A percentile compares a stretch with the other conserved stretches of the same genome.
Evolutionary conservation across 139 green algal species (phyloP).

Genomic region (Gonium pectorale): DNA sequence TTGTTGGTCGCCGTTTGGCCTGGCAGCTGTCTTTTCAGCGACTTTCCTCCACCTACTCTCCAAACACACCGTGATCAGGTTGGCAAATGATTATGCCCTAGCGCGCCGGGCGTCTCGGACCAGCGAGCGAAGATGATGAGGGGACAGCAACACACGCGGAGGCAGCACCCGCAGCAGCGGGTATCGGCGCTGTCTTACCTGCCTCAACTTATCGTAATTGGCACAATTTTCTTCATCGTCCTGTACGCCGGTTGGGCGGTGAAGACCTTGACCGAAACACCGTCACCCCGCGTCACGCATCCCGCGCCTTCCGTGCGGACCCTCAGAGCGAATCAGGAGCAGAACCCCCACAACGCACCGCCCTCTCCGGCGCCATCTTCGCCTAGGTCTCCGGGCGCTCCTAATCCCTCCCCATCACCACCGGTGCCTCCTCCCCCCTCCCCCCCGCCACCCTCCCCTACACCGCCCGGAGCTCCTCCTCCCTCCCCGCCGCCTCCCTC

Average conservation of each 20-base stretch:
- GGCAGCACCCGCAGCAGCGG: not conserved
- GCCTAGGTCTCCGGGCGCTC: not conserved
- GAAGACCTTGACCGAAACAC: not conserved
- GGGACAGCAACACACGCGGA: constrained; percentile 22
- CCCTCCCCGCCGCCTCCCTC: not conserved
- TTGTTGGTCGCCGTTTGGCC: too few species aligned
- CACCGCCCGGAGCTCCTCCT: not conserved
- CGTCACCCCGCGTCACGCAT: not conserved
- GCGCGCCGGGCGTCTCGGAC: too few species aligned
- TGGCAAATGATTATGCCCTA: too few species aligned
- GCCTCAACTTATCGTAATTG: not conserved
- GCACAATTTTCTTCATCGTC: not conserved
- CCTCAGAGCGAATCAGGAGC: not conserved
- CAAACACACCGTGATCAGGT: too few species aligned
- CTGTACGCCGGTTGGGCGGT: constrained; percentile 14
- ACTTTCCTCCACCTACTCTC: too few species aligned
- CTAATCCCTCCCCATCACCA: not conserved
- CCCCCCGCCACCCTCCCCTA: not conserved
- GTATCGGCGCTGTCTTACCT: not conserved
- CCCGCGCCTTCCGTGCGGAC: not conserved
- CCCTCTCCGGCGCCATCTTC: not conserved
- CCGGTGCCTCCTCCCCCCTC: not conserved
- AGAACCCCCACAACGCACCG: not conserved
- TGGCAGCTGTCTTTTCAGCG: too few species aligned
- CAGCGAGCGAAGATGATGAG: not conserved